Base-by-base conservation (phyloP, 169 alveolate genomes). In the Plasmodium yoelii region DNA sequence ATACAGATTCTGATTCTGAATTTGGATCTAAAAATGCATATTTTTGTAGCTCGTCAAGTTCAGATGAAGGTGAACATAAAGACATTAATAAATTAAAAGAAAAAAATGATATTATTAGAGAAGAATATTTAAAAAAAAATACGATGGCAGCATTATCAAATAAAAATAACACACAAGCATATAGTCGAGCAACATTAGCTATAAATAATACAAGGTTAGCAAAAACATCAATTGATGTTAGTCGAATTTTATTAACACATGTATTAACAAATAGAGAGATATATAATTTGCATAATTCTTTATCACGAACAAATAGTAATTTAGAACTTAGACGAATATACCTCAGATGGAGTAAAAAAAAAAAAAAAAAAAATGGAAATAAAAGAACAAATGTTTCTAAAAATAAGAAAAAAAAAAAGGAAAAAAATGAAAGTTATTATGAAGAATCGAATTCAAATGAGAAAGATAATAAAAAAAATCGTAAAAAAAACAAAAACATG, bases 201-300 rank as follows among this genome's bases (percentile, higher is more conserved):
- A 22, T 77, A 19, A 77, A 77, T 63, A 77, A 64, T 44, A 77
- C 77, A 12, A 77, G 88, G 46, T 26, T 69, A 34, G 55, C 72
- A 5, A 77, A 77, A 77, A 77, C 88, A n/a, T 55, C 88, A 5
- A 22, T 56, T 3, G 88, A 77, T 64, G 88, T 77, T 2, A 77
- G 80, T 57, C 47, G 88, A 64, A 77, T 77, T 44, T 19, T 77
- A 28, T 59, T 77, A 34, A 77, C 88, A 10, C 88, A 77, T 39
- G 88, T 75, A 15, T 49, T 77, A 49, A 77, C 88, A 9, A 77
- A 64, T 28, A 77, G 88, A 39, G 88, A 77, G n/a, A 77, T 77
- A 55, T 57, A 63, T 19, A 57, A 74, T 19, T 44, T 77, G 19
- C 88, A 42, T n/a, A 77, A 24, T 44, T 57, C 88, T n/a, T 42